Percentiles rank a stretch among this genome's conserved stretches.
phyloP scores from a whole-genome alignment of 768 basidiomycete genomes.

The Boletus coccyginus region DNA sequence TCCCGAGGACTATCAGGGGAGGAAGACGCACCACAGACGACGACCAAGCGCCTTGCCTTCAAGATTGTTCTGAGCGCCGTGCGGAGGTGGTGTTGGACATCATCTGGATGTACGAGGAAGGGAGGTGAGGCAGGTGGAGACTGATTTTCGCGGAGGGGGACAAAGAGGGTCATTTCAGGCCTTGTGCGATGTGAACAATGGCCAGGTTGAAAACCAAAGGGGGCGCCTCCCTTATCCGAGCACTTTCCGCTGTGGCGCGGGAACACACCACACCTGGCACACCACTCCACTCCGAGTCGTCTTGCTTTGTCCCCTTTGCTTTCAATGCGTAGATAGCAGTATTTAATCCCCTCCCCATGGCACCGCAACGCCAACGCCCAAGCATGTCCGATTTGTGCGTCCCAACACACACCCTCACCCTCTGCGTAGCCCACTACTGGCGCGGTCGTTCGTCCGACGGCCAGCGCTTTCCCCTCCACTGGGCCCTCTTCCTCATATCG shows the following conservation, averaged over 20 bases:
- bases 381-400: slow-evolving; percentile 17
- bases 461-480: slow-evolving; percentile 26
- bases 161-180: slow-evolving; percentile 57
- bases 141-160: slow-evolving; percentile 53
- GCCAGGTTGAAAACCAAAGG: slow-evolving; percentile 22
- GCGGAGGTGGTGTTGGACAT: slow-evolving; percentile 46
- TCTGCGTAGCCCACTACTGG: slow-evolving; percentile 32
- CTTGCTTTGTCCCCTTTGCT: slow-evolving; percentile 13
- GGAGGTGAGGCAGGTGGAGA: slow-evolving; percentile 50
- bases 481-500: slow-evolving; percentile 29
- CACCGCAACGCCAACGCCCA: not conserved
- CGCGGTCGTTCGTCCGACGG: slow-evolving; percentile 22
- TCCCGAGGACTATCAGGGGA: slow-evolving; percentile 12
- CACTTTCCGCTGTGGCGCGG: slow-evolving; percentile 26
- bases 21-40: slow-evolving; percentile 70
- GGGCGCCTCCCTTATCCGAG: not conserved
- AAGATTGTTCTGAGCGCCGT: slow-evolving; percentile 64
- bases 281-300: not conserved
- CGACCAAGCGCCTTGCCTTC: slow-evolving; percentile 81
- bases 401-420: slow-evolving; percentile 16
- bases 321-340: slow-evolving; percentile 13
- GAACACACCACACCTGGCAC: slow-evolving; percentile 8
- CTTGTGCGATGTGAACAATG: slow-evolving; percentile 26
- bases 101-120: slow-evolving; percentile 50
- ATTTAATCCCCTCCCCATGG: slow-evolving; percentile 1